These are phyloP conservation scores for Moesziomyces globuligerus DNA, from an alignment of 1,284 basidiomycete species.

Conservation along the genomic window DNA sequence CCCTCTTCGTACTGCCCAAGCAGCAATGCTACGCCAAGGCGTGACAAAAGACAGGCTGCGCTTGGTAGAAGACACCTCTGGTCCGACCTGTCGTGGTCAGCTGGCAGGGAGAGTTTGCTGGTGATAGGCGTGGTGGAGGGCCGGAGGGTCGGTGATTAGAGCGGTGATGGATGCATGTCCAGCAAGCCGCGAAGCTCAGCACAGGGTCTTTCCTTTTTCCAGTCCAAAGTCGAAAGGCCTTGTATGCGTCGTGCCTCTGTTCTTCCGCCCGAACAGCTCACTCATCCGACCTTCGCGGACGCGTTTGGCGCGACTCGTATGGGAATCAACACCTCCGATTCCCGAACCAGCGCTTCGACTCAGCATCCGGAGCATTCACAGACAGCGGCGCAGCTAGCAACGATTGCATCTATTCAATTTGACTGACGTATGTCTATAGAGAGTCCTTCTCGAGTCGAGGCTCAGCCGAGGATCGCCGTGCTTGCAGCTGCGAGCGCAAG, in stretches of 20 bases:
- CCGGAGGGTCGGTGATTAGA: neutral
- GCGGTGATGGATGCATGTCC: neutral
- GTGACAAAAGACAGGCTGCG: too few relatives aligned
- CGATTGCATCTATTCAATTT: neutral
- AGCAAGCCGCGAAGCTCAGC: neutral
- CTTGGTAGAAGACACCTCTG: too few relatives aligned
- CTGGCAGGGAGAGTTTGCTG: too few relatives aligned
- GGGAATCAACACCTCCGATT: neutral
- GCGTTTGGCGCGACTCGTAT: neutral
- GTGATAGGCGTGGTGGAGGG: too few relatives aligned
- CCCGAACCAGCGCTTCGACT: neutral
- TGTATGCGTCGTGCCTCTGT: too few relatives aligned
- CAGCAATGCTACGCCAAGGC: too few relatives aligned
- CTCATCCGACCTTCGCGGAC: neutral
- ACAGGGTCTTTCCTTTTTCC: neutral
- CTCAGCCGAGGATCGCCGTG: constrained; percentile 24
- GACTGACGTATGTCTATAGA: neutral
- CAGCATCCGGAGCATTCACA: too few relatives aligned
- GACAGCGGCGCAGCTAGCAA: too few relatives aligned
- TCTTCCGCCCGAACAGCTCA: too few relatives aligned
- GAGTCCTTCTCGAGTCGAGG: neutral
- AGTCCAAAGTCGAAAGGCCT: too few relatives aligned
- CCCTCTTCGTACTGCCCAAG: too few relatives aligned
- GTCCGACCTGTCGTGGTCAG: too few relatives aligned
- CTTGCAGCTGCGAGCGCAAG: constrained; percentile 46